A percentile compares a stretch with the other conserved stretches of the same genome.
These are phyloP conservation scores for Croton setiger DNA, from an alignment of 441 rosid species.

Conservation along the genomic window DNA sequence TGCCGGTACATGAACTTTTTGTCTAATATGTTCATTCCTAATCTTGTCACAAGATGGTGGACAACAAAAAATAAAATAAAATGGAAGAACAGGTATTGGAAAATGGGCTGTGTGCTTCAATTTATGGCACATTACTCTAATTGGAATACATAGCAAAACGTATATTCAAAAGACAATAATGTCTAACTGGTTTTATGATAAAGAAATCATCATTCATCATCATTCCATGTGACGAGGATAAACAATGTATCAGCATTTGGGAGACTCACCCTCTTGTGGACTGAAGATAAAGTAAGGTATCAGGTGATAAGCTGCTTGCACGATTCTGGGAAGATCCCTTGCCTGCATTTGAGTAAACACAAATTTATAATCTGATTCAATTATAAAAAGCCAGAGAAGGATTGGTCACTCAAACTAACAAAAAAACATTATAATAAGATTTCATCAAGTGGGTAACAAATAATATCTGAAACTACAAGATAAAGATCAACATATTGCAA, in stretches of 20 bases:
- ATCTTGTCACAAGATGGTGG: not conserved
- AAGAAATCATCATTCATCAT: not conserved
- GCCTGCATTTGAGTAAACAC: constrained; percentile 51
- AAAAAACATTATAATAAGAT: not conserved
- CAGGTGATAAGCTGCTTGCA: constrained; percentile 74
- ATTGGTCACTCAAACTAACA: not conserved
- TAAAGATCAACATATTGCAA: not conserved
- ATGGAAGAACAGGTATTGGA: not conserved
- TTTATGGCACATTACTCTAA: not conserved
- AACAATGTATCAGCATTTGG: constrained; percentile 7
- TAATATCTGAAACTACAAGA: not conserved
- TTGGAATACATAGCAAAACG: not conserved
- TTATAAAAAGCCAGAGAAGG: not conserved
- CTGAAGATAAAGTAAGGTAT: constrained; percentile 88
- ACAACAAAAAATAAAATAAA: not conserved
- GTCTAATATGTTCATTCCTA: no score
- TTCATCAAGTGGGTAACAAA: not conserved
- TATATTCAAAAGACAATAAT: no score
- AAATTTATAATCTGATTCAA: not conserved
- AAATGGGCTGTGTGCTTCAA: not conserved
- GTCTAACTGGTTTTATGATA: no score
- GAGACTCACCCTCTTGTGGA: constrained; percentile 74
- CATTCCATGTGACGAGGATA: not conserved
- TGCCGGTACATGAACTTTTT: no score
- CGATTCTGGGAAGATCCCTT: constrained; percentile 79